Conservation (phyloP, 306 rosid genomes). For the Luffa aegyptiaca region DNA sequence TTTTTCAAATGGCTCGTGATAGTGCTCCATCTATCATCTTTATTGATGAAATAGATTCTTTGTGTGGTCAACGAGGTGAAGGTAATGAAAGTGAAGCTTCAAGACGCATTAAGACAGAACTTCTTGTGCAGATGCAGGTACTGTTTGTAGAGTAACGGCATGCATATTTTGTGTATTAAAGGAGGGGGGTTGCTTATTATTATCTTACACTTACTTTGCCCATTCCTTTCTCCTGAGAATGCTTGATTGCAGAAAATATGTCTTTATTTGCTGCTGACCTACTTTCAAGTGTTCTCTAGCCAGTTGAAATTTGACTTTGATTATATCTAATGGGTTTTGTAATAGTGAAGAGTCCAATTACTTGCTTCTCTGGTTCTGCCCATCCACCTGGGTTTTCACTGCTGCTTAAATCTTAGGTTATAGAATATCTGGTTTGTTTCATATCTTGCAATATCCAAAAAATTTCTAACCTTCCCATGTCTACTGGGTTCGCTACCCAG, state of each 20-base stretch:
- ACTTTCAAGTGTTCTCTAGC: neutral
- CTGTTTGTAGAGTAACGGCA: neutral
- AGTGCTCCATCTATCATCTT: constrained; percentile 98
- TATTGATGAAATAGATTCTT: constrained; percentile 93
- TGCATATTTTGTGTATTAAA: neutral
- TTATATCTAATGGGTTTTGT: neutral
- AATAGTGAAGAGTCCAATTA: neutral
- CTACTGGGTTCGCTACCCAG: neutral
- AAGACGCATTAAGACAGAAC: constrained; percentile 95
- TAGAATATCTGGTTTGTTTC: neutral
- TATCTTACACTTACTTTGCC: neutral
- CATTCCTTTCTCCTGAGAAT: neutral
- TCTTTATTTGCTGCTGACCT: neutral
- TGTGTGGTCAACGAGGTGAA: constrained; percentile 96
- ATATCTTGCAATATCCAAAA: neutral
- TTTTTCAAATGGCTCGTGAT: constrained; percentile 99
- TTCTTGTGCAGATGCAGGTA: constrained; percentile 99
- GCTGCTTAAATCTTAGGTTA: neutral
- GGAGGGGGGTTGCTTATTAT: neutral
- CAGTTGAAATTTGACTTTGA: neutral
- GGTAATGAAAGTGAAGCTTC: constrained; percentile 99
- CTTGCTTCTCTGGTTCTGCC: neutral
- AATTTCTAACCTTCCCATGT: neutral
- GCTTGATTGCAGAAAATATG: neutral
- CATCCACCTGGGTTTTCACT: neutral